A percentile compares a stretch with the other conserved stretches of the same genome.
Evolutionary conservation across 805 yeast genomes (phyloP).

Genomic region (Pichia deserticola): DNA sequence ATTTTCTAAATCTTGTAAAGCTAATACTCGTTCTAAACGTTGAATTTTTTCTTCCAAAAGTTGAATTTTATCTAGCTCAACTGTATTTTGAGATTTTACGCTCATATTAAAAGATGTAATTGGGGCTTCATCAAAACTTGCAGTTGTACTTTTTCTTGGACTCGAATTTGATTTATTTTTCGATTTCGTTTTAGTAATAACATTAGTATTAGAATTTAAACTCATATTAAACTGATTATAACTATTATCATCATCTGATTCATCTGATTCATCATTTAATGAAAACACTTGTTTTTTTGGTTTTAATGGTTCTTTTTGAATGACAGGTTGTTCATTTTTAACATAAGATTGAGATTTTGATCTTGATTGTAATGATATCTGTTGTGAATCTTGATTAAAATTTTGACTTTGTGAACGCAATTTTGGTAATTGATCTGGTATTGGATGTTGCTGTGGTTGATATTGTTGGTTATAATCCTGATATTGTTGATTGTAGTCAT

Average conservation of each 20-base stretch:
- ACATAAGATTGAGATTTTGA: not conserved
- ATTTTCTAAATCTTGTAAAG: conserved; percentile 17
- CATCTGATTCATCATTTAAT: not conserved
- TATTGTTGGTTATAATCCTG: not conserved
- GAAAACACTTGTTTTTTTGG: conserved; percentile 1
- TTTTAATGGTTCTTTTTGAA: not conserved
- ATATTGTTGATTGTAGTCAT: not conserved
- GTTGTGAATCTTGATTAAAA: not conserved
- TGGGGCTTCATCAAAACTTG: not conserved
- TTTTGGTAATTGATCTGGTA: not conserved
- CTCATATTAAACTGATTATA: not conserved
- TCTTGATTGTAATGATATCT: not conserved
- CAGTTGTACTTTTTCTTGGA: not conserved
- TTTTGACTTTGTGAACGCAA: not conserved
- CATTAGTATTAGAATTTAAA: not conserved
- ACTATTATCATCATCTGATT: not conserved
- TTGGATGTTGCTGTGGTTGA: not conserved
- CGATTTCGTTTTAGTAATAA: not conserved
- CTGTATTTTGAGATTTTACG: not conserved
- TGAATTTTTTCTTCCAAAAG: conserved; percentile 28
- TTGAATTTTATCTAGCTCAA: conserved; percentile 18
- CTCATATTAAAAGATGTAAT: not conserved
- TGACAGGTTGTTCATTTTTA: not conserved
- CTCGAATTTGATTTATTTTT: not conserved
- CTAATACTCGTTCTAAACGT: conserved; percentile 22